Evolutionary conservation across 306 rosid genomes (phyloP), one percentile per base, ranked within the genome.

Genomic region (Pachyrhizus erosus): DNA sequence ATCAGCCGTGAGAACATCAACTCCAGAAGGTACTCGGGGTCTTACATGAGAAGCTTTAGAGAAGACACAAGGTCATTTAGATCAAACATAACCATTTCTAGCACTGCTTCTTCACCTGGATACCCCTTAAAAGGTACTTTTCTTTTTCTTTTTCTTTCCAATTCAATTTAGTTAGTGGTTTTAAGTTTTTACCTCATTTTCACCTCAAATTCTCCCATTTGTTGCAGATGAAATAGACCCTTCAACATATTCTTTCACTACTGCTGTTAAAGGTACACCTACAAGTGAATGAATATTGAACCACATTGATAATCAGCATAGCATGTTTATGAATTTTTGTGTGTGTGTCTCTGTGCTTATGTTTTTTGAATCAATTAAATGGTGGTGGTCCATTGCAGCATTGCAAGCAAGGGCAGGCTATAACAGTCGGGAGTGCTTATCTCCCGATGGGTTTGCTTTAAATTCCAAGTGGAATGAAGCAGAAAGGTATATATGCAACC

Each of bases 401-500:
- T 90, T 96, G 81, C 98, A 96, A 82, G 94, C 91, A 72, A 93
- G 92, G 70, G 83, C 90, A 51, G 79, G 84, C 20, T 87, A 88
- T 52, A 83, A 84, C 49, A 90, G 86, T 78, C 92, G 97, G 97
- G 99, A 91, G 20, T 88, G 90, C 37, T 90, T 58, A 79, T 96
- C 98, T 0, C 97, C 98, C 65, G 97, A 96, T 52, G 94, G 97
- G 79, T 90, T 89, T 87, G 94, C 97, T 61, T 84, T 96, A 61
- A 92, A 96, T 85, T 93, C 99, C 2, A 96, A 96, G 84, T 96
- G 99, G 99, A 92, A 91, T 77, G 99, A 96, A 73, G 99, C 99
- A 80, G 99, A 96, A 84, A 96, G 87, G 62, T 96, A 93, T 55
- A 96, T 96, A 80, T 89, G 98, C 90, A 96, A 96, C 61, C 99